phyloP scores from a whole-genome alignment of 352 stramenopile species.

The Pelagophyceae sp. region DNA sequence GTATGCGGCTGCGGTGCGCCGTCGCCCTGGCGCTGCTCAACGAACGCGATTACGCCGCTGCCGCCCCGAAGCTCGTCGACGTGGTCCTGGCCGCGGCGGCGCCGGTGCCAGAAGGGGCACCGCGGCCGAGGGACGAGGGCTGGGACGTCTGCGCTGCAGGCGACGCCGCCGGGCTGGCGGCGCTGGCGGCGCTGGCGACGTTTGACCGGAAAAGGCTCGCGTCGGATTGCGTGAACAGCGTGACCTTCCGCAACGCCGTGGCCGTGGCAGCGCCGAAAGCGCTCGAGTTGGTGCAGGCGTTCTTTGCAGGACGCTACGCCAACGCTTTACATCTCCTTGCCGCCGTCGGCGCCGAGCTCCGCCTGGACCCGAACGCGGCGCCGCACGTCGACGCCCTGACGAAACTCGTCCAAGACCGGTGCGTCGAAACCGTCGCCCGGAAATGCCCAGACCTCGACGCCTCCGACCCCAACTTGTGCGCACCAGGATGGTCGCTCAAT shows the following conservation, averaged over 20 bases:
- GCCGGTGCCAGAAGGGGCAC: background rate
- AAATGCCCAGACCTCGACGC: too few relatives aligned
- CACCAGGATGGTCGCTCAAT: constrained; percentile 10
- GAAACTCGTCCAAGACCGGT: background rate
- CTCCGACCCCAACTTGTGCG: too few relatives aligned
- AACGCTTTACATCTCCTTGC: background rate
- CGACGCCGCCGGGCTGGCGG: constrained; percentile 71
- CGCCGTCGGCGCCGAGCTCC: background rate
- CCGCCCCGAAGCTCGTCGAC: background rate
- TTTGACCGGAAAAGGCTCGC: constrained; percentile 67
- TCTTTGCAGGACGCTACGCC: background rate
- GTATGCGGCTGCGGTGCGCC: background rate
- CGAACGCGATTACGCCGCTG: background rate
- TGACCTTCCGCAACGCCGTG: constrained; percentile 44
- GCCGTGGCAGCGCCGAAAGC: background rate
- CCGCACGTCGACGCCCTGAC: background rate
- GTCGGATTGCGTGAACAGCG: constrained; percentile 70
- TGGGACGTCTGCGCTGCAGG: constrained; percentile 36
- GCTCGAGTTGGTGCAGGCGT: background rate
- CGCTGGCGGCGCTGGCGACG: constrained; percentile 66
- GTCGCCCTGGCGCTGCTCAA: background rate
- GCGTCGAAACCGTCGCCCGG: too few relatives aligned
- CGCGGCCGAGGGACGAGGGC: background rate
- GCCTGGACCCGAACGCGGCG: background rate
- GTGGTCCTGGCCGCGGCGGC: background rate